These are phyloP conservation scores for Blastobotrys malaysiensis DNA, from an alignment of 1,139 yeast species.

Conservation along the genomic window DNA sequence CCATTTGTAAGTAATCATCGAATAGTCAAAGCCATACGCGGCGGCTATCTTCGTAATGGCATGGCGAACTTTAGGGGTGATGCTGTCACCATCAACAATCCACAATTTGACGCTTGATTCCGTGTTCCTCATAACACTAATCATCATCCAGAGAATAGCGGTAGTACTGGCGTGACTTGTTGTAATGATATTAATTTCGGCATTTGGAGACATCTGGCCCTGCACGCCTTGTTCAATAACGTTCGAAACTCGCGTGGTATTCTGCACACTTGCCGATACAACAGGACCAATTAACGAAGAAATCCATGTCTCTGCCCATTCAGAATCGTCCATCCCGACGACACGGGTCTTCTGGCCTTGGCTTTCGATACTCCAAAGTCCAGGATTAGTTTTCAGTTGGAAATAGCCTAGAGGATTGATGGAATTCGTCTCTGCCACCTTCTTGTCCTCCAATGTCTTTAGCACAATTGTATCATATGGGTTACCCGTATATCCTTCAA, in stretches of 20 bases:
- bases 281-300: slow-evolving; percentile 45
- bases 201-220: no score
- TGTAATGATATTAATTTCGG: slow-evolving; percentile 75
- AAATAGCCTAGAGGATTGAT: slow-evolving; percentile 74
- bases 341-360: slow-evolving; percentile 41
- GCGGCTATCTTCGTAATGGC: slow-evolving; percentile 58
- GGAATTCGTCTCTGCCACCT: slow-evolving; percentile 51
- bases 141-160: slow-evolving; percentile 68
- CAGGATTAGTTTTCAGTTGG: slow-evolving; percentile 67
- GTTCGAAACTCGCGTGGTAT: slow-evolving; percentile 17
- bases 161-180: slow-evolving; percentile 82
- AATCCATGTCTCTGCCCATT: slow-evolving; percentile 22
- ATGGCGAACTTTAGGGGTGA: slow-evolving; percentile 62
- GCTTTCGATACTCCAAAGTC: slow-evolving; percentile 47
- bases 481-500: slow-evolving; percentile 72
- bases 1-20: slow-evolving; percentile 80
- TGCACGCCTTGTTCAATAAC: slow-evolving; percentile 5
- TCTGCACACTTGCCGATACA: slow-evolving; percentile 42
- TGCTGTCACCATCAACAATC: slow-evolving; percentile 74
- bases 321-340: slow-evolving; percentile 25
- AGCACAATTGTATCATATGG: slow-evolving; percentile 49
- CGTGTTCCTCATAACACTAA: slow-evolving; percentile 63
- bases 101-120: slow-evolving; percentile 69
- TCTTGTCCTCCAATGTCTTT: slow-evolving; percentile 21
- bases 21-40: slow-evolving; percentile 56